Evolutionary conservation across 163 green algal species (phyloP).

Genomic region (Scenedesmus sp.): DNA sequence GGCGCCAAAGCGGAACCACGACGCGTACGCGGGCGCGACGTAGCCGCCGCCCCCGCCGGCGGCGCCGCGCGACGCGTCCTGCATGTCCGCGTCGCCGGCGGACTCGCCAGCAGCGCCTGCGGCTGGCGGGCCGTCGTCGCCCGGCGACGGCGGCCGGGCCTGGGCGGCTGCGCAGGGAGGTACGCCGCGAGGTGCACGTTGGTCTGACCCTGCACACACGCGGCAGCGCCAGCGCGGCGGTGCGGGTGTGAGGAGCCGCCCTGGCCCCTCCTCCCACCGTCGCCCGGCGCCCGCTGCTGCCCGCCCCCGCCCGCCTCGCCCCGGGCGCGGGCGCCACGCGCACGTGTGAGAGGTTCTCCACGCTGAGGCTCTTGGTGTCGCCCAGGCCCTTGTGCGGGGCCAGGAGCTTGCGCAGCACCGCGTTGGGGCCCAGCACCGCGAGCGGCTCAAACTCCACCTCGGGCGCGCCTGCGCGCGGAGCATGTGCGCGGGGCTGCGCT

Average conservation of each 20-base stretch:
- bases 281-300: not conserved
- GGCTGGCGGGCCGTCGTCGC: not conserved
- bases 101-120: not conserved
- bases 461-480: no score
- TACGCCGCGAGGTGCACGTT: conserved; percentile 33
- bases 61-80: no score
- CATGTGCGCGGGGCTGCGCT: no score
- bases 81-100: no score
- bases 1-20: conserved; percentile 85
- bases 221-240: not conserved
- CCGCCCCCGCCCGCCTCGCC: no score
- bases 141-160: not conserved
- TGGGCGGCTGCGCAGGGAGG: conserved; percentile 2
- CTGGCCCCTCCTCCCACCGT: not conserved
- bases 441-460: conserved; percentile 49
- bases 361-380: conserved; percentile 22
- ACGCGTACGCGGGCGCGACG: conserved; percentile 73
- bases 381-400: conserved; percentile 45
- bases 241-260: not conserved
- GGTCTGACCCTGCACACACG: conserved; percentile 10
- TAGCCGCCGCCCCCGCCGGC: no score
- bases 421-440: conserved; percentile 48
- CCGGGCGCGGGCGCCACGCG: not conserved
- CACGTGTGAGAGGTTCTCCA: conserved; percentile 65
- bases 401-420: conserved; percentile 54